Conservation (phyloP, 345 rosid genomes). For the Eutrema japonicum region DNA sequence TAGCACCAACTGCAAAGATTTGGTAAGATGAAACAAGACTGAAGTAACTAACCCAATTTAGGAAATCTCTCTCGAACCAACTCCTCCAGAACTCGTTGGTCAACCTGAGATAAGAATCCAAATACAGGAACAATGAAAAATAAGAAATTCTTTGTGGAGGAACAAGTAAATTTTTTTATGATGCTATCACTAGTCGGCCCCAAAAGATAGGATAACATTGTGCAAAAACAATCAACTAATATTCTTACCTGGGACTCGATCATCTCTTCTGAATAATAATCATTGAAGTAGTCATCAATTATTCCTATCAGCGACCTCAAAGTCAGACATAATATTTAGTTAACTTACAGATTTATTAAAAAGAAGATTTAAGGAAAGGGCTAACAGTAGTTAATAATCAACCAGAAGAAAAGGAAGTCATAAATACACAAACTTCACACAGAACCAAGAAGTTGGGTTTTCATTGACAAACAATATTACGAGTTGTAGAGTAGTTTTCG, state of each 20-base stretch:
- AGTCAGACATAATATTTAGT: slow-evolving; percentile 28
- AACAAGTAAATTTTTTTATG: neutral
- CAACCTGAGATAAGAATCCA: slow-evolving; percentile 66
- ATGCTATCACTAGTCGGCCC: slow-evolving; percentile 18
- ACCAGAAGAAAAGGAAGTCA: slow-evolving; percentile 17
- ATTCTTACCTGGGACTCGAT: slow-evolving; percentile 85
- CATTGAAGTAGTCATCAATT: slow-evolving; percentile 92
- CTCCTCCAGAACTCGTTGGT: slow-evolving; percentile 95
- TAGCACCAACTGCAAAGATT: neutral
- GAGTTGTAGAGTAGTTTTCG: slow-evolving; percentile 29
- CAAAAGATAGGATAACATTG: neutral
- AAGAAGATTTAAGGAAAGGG: slow-evolving; percentile 1
- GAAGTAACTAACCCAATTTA: slow-evolving; percentile 70
- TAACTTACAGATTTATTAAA: slow-evolving; percentile 2
- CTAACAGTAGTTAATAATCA: slow-evolving; percentile 13
- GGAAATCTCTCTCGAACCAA: slow-evolving; percentile 93
- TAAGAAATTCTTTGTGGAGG: neutral
- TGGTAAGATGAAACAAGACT: neutral
- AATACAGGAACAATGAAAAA: slow-evolving; percentile 22
- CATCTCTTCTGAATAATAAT: slow-evolving; percentile 98
- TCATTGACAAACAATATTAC: slow-evolving; percentile 12
- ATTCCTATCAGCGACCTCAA: slow-evolving; percentile 84
- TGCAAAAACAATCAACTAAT: slow-evolving; percentile 25
- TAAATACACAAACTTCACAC: slow-evolving; percentile 22
- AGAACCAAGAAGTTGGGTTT: slow-evolving; percentile 9